Conservation (phyloP, 495 filamentous ascomycete species). For the Penicillium subrubescens region DNA sequence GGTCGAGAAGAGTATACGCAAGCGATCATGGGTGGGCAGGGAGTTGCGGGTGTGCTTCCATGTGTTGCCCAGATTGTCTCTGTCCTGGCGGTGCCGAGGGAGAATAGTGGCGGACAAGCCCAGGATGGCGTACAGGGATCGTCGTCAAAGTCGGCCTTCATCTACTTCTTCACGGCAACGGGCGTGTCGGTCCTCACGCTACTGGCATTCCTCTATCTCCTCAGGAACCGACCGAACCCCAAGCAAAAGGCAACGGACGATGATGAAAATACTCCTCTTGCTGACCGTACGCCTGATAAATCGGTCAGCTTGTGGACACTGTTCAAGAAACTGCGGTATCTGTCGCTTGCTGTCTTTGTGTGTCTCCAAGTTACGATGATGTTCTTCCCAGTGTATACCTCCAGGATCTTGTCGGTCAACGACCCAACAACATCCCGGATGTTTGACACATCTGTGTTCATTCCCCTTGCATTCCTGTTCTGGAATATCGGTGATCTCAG, state of each 20-base stretch:
- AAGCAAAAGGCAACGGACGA: conserved; percentile 18
- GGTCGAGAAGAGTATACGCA: conserved; percentile 85
- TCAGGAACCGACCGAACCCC: conserved; percentile 37
- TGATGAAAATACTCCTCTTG: conserved; percentile 18
- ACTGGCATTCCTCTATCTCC: conserved; percentile 62
- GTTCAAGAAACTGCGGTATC: conserved; percentile 72
- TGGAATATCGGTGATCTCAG: conserved; percentile 91
- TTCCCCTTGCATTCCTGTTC: conserved; percentile 86
- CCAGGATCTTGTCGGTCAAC: conserved; percentile 74
- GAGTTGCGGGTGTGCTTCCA: conserved; percentile 86
- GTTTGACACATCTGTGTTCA: conserved; percentile 73
- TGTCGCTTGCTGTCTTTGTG: conserved; percentile 69
- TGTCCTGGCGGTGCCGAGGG: conserved; percentile 65
- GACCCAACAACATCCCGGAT: conserved; percentile 54
- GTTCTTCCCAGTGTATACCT: conserved; percentile 84
- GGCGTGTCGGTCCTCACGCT: conserved; percentile 58
- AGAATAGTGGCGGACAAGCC: conserved; percentile 13
- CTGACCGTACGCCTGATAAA: conserved; percentile 34
- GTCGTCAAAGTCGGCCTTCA: conserved; percentile 71
- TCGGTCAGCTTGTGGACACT: conserved; percentile 66
- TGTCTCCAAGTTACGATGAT: conserved; percentile 88
- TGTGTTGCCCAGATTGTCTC: conserved; percentile 82
- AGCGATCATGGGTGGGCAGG: conserved; percentile 95
- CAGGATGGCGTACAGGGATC: conserved; percentile 36
- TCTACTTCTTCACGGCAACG: conserved; percentile 90